Conservation (phyloP, 768 basidiomycete genomes). For the Mycena filopes region DNA sequence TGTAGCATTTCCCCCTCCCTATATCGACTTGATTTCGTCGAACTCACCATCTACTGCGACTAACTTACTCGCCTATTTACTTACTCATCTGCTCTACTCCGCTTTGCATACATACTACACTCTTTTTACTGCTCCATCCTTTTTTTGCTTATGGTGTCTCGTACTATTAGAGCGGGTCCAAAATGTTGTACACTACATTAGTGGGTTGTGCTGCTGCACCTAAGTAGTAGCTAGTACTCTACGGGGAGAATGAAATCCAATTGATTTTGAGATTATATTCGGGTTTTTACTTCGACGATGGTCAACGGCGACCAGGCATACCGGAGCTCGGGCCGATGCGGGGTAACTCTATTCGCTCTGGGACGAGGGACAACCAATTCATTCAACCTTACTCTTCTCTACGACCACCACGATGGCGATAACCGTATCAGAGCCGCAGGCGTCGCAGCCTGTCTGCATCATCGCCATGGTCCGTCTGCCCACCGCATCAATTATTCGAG, state of each 20-base stretch:
- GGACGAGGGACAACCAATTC: background rate
- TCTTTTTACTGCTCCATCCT: background rate
- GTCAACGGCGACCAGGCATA: no score
- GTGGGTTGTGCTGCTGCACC: background rate
- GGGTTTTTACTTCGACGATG: no score
- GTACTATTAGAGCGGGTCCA: constrained; percentile 12
- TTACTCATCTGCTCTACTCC: no score
- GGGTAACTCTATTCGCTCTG: no score
- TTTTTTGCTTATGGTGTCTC: background rate
- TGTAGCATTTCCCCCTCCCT: constrained; percentile 20
- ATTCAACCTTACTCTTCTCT: constrained; percentile 3
- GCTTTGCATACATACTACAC: no score
- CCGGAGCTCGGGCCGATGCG: no score
- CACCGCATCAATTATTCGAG: background rate
- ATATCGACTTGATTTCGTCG: no score
- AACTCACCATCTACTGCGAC: no score
- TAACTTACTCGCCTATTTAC: no score
- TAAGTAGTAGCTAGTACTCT: no score
- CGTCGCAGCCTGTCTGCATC: constrained; percentile 26
- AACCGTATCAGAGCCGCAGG: background rate
- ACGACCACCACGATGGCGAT: background rate
- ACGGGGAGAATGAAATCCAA: background rate
- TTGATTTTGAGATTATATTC: constrained; percentile 21
- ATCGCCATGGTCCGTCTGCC: constrained; percentile 37
- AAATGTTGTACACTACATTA: background rate